These are phyloP conservation scores for Niebla homalea DNA, from an alignment of 495 filamentous ascomycete species.

Conservation along the genomic window DNA sequence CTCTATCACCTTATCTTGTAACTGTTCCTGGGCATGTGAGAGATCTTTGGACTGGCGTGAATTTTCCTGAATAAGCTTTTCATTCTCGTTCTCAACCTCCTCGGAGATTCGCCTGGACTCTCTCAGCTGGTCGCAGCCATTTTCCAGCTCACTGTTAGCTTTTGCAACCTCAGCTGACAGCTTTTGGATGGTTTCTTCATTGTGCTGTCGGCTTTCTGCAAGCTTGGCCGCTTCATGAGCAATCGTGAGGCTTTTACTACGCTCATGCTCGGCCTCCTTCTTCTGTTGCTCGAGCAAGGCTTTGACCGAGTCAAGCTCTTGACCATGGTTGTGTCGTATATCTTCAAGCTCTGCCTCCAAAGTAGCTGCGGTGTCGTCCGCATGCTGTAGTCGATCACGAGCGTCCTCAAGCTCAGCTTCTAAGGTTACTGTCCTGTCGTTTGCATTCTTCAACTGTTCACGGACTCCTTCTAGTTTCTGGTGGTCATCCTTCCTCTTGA, in stretches of 20 bases:
- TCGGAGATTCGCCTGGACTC: slow-evolving; percentile 32
- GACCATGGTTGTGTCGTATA: neutral
- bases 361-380: neutral
- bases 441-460: neutral
- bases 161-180: slow-evolving; percentile 12
- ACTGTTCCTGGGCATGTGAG: slow-evolving; percentile 8
- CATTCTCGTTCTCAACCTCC: slow-evolving; percentile 36
- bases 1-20: slow-evolving; percentile 24
- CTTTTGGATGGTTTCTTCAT: slow-evolving; percentile 26
- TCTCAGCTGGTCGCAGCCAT: slow-evolving; percentile 23
- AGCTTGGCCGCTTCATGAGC: slow-evolving; percentile 19
- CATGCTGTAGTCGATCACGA: slow-evolving; percentile 10
- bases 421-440: slow-evolving; percentile 19
- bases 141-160: slow-evolving; percentile 14
- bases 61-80: slow-evolving; percentile 21
- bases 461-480: neutral
- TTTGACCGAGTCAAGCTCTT: neutral
- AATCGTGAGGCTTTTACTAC: slow-evolving; percentile 26
- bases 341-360: neutral
- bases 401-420: slow-evolving; percentile 4
- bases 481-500: neutral
- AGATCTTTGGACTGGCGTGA: slow-evolving; percentile 10
- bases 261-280: slow-evolving; percentile 16
- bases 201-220: slow-evolving; percentile 32
- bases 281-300: slow-evolving; percentile 6